phyloP scores from a whole-genome alignment of 805 yeast genomes.

The Candida ipomoeae region DNA sequence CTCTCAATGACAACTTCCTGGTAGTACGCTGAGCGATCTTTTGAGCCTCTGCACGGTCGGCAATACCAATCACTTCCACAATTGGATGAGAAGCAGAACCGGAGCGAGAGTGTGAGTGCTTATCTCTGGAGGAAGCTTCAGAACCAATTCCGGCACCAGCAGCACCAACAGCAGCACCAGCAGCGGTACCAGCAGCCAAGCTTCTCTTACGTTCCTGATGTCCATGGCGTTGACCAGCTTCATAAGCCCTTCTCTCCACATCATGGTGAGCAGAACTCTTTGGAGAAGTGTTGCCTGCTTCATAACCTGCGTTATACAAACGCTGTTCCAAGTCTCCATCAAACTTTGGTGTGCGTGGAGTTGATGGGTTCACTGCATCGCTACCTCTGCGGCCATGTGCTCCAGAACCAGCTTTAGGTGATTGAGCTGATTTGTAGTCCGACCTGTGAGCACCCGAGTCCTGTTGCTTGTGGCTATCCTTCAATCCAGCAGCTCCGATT shows the following conservation, averaged over 20 bases:
- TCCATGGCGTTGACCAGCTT: conserved; percentile 1
- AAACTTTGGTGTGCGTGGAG: neutral
- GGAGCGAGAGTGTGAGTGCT: neutral
- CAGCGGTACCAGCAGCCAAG: conserved; percentile 1
- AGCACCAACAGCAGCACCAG: conserved; percentile 3
- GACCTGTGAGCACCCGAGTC: too few species aligned
- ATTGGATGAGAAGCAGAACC: conserved; percentile 9
- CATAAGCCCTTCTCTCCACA: conserved; percentile 4
- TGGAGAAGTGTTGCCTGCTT: neutral
- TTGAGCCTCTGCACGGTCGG: conserved; percentile 27
- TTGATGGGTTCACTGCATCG: neutral
- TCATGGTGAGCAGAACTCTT: neutral
- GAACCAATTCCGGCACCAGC: neutral
- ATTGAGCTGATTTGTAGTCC: neutral
- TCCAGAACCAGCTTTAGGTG: neutral
- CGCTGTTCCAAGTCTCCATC: conserved; percentile 4
- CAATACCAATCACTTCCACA: conserved; percentile 35
- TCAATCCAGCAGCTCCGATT: conserved; percentile 15
- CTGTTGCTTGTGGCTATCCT: conserved; percentile 2
- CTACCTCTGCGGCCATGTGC: neutral
- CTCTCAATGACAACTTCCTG: conserved; percentile 26
- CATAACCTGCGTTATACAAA: conserved; percentile 7
- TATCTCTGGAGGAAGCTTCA: neutral
- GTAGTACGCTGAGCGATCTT: conserved; percentile 31
- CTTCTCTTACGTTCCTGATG: neutral